Evolutionary conservation across 2,329 filamentous ascomycete genomes (phyloP).

Genomic region (Trichoderma breve): DNA sequence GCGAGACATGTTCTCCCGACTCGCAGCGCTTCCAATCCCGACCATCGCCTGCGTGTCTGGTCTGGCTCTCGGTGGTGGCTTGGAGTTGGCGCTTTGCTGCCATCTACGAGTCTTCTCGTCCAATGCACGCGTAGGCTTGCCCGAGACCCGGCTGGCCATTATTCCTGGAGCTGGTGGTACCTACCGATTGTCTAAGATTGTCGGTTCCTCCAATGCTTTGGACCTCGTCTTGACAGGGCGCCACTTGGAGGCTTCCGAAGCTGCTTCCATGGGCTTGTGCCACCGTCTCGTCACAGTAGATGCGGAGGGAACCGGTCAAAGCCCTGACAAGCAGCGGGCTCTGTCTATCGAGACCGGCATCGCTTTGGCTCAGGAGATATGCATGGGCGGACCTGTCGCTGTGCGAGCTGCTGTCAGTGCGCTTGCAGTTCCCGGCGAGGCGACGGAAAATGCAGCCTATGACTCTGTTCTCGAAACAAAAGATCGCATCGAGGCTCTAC

Average conservation of each 20-base stretch:
- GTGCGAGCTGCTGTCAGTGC: slow-evolving; percentile 76
- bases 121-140: not conserved
- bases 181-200: not conserved
- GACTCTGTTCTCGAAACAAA: not conserved
- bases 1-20: slow-evolving; percentile 68
- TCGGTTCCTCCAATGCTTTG: not conserved
- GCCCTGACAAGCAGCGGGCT: not conserved
- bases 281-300: not conserved
- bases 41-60: slow-evolving; percentile 87
- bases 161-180: not conserved
- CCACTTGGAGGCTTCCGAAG: not conserved
- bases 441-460: not conserved
- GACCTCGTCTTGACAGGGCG: not conserved
- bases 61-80: slow-evolving; percentile 77
- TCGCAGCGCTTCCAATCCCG: slow-evolving; percentile 77
- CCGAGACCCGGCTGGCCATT: not conserved
- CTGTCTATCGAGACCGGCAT: not conserved
- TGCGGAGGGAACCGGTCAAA: not conserved
- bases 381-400: slow-evolving; percentile 80
- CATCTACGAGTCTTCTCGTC: not conserved
- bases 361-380: slow-evolving; percentile 55
- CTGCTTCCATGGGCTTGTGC: not conserved
- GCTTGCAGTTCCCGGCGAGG: slow-evolving; percentile 46
- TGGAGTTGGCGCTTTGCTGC: not conserved
- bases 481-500: not conserved